A percentile compares a stretch with the other conserved stretches of the same genome.
phyloP scores from a whole-genome alignment of 1,284 basidiomycete genomes.

The Ustilago tritici region DNA sequence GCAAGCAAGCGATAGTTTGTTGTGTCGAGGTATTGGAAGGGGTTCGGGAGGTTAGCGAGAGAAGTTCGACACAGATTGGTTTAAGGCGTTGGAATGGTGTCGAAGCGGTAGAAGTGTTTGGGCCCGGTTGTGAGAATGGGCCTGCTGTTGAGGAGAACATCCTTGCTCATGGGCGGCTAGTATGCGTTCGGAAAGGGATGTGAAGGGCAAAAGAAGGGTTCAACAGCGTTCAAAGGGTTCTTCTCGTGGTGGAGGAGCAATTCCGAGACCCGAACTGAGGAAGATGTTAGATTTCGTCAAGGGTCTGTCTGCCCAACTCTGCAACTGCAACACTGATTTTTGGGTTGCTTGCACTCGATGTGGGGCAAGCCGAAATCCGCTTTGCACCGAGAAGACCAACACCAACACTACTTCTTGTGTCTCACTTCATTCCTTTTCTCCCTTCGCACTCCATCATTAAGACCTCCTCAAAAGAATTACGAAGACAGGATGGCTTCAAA shows the following conservation, averaged over 20 bases:
- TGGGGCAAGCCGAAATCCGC: slow-evolving; percentile 6
- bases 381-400: slow-evolving; percentile 9
- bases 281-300: not conserved
- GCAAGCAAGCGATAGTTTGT: slow-evolving; percentile 19
- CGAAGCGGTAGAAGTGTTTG: not conserved
- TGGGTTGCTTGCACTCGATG: slow-evolving; percentile 4
- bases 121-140: slow-evolving; percentile 15
- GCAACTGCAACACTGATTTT: not conserved
- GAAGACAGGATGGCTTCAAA: slow-evolving; percentile 13
- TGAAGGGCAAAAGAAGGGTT: slow-evolving; percentile 17
- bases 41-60: slow-evolving; percentile 27
- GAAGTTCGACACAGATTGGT: slow-evolving; percentile 58
- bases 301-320: not conserved
- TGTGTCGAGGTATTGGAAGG: not conserved
- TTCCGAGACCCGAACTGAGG: slow-evolving; percentile 20
- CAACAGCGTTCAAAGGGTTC: slow-evolving; percentile 2
- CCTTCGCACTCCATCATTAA: not conserved
- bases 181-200: not conserved
- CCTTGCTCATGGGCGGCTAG: not conserved
- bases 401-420: not conserved
- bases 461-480: not conserved
- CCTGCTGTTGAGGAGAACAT: slow-evolving; percentile 32
- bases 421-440: not conserved
- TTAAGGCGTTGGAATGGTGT: slow-evolving; percentile 53
- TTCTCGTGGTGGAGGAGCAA: slow-evolving; percentile 19